Evolutionary conservation across 176 grass and related monocot genomes (phyloP), one percentile per base, ranked within the genome.

Genomic region (Miscanthus lutarioriparius): DNA sequence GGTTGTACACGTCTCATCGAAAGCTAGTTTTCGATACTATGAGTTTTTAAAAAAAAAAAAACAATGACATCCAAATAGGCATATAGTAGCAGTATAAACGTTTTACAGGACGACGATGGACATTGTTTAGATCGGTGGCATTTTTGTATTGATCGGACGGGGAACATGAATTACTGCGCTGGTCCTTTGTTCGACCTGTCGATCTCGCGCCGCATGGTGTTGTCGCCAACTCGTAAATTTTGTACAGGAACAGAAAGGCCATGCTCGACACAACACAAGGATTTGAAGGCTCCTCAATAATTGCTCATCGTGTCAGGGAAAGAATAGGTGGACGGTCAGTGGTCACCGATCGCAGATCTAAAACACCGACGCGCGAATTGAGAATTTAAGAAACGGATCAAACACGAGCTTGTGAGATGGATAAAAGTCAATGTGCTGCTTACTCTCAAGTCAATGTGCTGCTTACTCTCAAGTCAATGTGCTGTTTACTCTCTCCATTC

Each of bases 241-340:
- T 56, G 16, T 23, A 54, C 64, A 59, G 48, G 36, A 76, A 8
- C 62, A 44, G 8, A 68, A 20, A 33, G 12, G 3, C 12, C 41
- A 30, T 54, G 70, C 45, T 48, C 65, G 51, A 25, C 17, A 62
- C 47, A 28, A 17, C 43, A 65, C 39, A 17, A 45, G 63, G 58
- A 67, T 43, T 33, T 26, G 70, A 58, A 62, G 47, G 72, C 63
- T 70, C 48, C 33, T 76, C 72, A 82, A 76, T 82, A 62, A 87
- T 44, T 82, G 78, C 13, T 16, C 27, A 5, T 59, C 37, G 53
- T 85, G 65, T 63, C 75, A 23, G 7, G 8, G 17, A 33, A 54
- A 70, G 23, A 33, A 47, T 26, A 56, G 35, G 37, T 25, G 48
- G 16, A 27, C 6, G 36, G 36, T 36, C n/a, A 64, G 4, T 47